Evolutionary conservation across 768 basidiomycete genomes (phyloP).

Genomic region (Strobilomyces confusus): DNA sequence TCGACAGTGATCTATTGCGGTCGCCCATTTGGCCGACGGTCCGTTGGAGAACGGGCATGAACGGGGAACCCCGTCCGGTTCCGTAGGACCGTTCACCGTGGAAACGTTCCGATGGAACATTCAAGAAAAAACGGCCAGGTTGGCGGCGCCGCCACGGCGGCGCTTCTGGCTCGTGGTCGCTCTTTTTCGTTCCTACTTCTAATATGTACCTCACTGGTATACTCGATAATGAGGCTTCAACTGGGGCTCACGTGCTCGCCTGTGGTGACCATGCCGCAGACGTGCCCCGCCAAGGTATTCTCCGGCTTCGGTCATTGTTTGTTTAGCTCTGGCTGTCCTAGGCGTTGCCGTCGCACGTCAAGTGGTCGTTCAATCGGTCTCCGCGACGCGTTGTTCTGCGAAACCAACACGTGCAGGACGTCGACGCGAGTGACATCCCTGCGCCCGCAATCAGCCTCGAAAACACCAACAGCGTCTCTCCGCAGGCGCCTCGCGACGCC

Average conservation of each 20-base stretch:
- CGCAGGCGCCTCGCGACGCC: background rate
- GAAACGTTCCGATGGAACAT: constrained; percentile 26
- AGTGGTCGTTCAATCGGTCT: background rate
- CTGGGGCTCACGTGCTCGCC: too few relatives aligned
- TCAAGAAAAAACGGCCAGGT: background rate
- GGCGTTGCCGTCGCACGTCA: background rate
- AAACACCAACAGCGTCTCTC: background rate
- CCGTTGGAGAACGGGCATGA: constrained; percentile 2
- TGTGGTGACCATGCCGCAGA: constrained; percentile 9
- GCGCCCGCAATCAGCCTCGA: background rate
- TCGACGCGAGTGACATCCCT: background rate
- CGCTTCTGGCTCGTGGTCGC: background rate
- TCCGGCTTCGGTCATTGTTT: constrained; percentile 1
- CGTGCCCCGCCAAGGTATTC: background rate
- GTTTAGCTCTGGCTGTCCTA: background rate
- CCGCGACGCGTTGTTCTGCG: background rate
- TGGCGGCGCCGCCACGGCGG: constrained; percentile 6
- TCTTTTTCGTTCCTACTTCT: too few relatives aligned
- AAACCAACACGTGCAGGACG: background rate
- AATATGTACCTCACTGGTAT: background rate
- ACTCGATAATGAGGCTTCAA: background rate
- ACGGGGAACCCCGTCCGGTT: constrained; percentile 4
- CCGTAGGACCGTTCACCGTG: background rate
- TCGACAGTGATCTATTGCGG: too few relatives aligned
- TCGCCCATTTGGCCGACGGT: too few relatives aligned